phyloP scores from a whole-genome alignment of 176 grass and related monocot genomes.

The Carex scoparia region DNA sequence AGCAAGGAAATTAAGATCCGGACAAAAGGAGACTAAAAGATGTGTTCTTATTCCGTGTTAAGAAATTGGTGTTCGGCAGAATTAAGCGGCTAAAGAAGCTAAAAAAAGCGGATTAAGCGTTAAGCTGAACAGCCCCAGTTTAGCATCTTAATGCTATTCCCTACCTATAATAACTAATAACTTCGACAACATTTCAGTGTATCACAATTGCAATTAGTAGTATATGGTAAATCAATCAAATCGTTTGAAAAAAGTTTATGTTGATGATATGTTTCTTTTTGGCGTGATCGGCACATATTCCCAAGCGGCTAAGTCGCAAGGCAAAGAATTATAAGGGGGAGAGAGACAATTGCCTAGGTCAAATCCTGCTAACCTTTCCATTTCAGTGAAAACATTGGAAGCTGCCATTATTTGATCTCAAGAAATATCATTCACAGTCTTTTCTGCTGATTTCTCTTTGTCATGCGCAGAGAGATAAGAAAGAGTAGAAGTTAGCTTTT shows the following conservation, averaged over 20 bases:
- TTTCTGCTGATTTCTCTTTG: background rate
- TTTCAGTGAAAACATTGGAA: constrained; percentile 20
- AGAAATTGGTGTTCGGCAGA: too few relatives aligned
- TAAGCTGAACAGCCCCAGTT: too few relatives aligned
- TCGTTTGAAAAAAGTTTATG: background rate
- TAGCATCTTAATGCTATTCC: too few relatives aligned
- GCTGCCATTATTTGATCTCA: constrained; percentile 13
- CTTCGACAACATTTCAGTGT: background rate
- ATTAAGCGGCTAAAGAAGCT: too few relatives aligned
- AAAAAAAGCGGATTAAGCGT: too few relatives aligned
- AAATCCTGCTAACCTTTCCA: background rate
- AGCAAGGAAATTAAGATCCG: too few relatives aligned
- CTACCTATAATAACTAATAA: too few relatives aligned
- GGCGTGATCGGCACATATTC: background rate
- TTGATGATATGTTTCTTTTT: background rate
- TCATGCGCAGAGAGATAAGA: background rate
- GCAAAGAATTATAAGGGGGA: background rate
- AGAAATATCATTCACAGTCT: constrained; percentile 1
- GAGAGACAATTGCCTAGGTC: background rate
- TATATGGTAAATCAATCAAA: background rate
- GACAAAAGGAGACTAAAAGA: too few relatives aligned
- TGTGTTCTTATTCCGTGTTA: too few relatives aligned
- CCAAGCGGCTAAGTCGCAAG: background rate
- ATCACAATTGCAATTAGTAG: background rate
- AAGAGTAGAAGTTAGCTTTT: background rate